Base-by-base conservation (phyloP, 2,329 filamentous ascomycete species). In the Paraphoma chrysanthemicola region DNA sequence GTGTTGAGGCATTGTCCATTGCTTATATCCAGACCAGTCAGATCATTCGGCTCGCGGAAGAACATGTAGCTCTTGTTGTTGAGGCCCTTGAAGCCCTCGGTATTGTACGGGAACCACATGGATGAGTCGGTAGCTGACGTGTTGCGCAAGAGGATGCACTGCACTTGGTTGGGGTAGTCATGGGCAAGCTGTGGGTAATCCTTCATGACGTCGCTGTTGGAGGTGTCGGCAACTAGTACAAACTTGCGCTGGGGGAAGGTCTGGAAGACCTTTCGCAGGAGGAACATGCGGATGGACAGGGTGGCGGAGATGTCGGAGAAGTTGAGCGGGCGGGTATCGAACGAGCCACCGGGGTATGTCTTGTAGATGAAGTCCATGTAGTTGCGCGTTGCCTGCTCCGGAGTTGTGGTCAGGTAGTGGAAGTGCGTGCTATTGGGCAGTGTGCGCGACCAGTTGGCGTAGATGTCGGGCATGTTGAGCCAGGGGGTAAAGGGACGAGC, bases 291-390 rank as follows among this genome's bases (percentile, higher is more conserved):
- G 69, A 93, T 90, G 6, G 84, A 84, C 38, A 93, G 82, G 0
- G 90, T 92, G 4, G 88, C 90, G n/a, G 78, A 81, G 11, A 90
- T 81, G 62, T 93, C 89, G n/a, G 85, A 89, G 78, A 93, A 92
- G 80, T 93, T 93, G 17, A 93, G 83, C 0, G 91, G 90, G 0
- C 70, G 69, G 1, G 89, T 92, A 67, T 93, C 90, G 71, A 92
- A 92, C 42, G 87, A 90, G 43, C 91, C 91, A 12, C 88, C 84
- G 0, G 91, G 91, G 71, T 93, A 93, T 6, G 85, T 91, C 68
- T 86, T 85, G 81, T 90, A 93, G 73, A 93, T 92, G 76, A 90
- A 85, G 57, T 90, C 84, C 89, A 92, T 92, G 78, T 93, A 93
- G 63, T 88, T 89, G 42, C 90, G 82, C 0, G 90, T 92, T 4